A percentile compares a stretch with the other conserved stretches of the same genome.
phyloP scores from a whole-genome alignment of 2,329 filamentous ascomycete species.

The Ophiocordyceps sinensis region DNA sequence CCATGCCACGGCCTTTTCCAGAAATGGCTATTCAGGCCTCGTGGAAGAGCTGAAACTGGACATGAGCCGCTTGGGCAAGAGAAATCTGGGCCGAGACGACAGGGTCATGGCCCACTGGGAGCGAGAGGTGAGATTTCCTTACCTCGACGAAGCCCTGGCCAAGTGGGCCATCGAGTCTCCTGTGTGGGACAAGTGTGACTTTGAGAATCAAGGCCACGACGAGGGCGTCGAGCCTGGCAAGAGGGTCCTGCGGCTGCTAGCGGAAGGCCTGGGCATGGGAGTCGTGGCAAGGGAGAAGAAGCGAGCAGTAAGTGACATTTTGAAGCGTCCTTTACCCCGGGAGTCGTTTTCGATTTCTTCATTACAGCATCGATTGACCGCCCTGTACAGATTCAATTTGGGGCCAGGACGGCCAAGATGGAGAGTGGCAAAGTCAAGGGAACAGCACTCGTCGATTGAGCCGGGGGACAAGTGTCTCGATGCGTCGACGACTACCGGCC shows the following conservation, averaged over 20 bases:
- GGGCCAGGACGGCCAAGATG: conserved; percentile 72
- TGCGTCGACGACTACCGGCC: conserved; percentile 20
- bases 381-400: conserved; percentile 58
- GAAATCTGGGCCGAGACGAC: conserved; percentile 93
- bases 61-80: conserved; percentile 69
- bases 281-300: conserved; percentile 78
- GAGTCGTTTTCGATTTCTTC: background rate
- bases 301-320: conserved; percentile 7
- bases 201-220: conserved; percentile 34
- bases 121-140: conserved; percentile 80
- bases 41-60: conserved; percentile 76
- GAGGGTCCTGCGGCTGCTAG: conserved; percentile 62
- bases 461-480: background rate
- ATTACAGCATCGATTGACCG: background rate
- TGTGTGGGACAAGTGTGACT: conserved; percentile 80
- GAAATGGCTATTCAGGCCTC: conserved; percentile 55
- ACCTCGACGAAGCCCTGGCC: conserved; percentile 77
- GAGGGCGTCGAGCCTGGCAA: conserved; percentile 59
- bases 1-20: conserved; percentile 62
- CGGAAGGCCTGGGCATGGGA: conserved; percentile 57
- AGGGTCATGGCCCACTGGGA: conserved; percentile 81
- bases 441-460: conserved; percentile 38
- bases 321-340: background rate
- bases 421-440: conserved; percentile 55
- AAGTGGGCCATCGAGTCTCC: conserved; percentile 60